Evolutionary conservation across 1,284 basidiomycete species (phyloP).

Genomic region (Lignosus rhinocerotis): DNA sequence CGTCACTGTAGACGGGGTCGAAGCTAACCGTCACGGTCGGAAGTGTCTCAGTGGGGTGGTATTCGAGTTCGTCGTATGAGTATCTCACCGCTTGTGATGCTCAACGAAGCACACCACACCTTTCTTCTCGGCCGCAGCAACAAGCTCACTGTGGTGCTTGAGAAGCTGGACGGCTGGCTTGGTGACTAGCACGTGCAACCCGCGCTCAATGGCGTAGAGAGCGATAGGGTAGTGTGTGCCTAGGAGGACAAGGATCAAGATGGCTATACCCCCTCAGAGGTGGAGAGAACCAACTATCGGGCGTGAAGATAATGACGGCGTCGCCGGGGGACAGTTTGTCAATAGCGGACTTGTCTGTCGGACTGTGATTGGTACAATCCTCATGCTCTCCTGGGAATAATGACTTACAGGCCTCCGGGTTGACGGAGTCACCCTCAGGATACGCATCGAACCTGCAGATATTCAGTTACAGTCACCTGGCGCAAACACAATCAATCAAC

Average conservation of each 20-base stretch:
- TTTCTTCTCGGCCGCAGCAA: slow-evolving; percentile 73
- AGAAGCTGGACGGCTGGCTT: slow-evolving; percentile 91
- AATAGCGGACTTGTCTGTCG: slow-evolving; percentile 84
- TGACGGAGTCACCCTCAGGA: slow-evolving; percentile 68
- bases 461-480: background rate
- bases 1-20: slow-evolving; percentile 93
- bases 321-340: slow-evolving; percentile 77
- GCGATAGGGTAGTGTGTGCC: slow-evolving; percentile 88
- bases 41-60: background rate
- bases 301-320: slow-evolving; percentile 87
- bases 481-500: slow-evolving; percentile 24
- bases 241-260: slow-evolving; percentile 28
- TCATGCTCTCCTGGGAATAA: slow-evolving; percentile 3
- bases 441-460: slow-evolving; percentile 71
- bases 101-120: slow-evolving; percentile 90
- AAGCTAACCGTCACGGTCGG: slow-evolving; percentile 48
- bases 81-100: slow-evolving; percentile 72
- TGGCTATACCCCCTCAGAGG: slow-evolving; percentile 18
- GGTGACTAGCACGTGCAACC: slow-evolving; percentile 87
- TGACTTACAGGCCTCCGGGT: slow-evolving; percentile 80
- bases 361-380: slow-evolving; percentile 5
- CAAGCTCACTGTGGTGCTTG: slow-evolving; percentile 78
- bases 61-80: background rate
- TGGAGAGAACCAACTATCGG: slow-evolving; percentile 61
- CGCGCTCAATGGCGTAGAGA: slow-evolving; percentile 80